These are phyloP conservation scores for Penicillium macrosclerotiorum DNA, from an alignment of 495 filamentous ascomycete genomes.

Conservation along the genomic window DNA sequence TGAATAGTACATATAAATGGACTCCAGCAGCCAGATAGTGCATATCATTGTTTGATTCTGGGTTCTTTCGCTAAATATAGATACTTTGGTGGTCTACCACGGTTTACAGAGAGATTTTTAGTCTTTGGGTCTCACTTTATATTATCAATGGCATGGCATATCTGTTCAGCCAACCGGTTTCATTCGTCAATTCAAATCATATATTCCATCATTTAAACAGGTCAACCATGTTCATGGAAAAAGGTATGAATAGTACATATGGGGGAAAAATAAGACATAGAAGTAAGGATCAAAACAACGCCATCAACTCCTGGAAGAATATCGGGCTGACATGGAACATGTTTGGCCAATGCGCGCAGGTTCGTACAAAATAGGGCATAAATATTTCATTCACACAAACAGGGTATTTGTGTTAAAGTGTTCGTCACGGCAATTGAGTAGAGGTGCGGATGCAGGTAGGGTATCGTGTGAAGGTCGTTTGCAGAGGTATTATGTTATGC, in stretches of 20 bases:
- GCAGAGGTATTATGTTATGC: neutral
- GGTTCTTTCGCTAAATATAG: no score
- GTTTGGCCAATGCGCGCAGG: no score
- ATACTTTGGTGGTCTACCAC: no score
- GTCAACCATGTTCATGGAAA: constrained; percentile 6
- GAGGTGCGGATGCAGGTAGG: constrained; percentile 9
- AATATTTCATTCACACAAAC: neutral
- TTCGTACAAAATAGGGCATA: constrained; percentile 1
- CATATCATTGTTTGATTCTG: no score
- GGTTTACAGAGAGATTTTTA: no score
- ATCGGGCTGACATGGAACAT: neutral
- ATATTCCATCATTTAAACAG: neutral
- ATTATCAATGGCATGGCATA: neutral
- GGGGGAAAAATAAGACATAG: neutral
- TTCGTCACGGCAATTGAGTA: constrained; percentile 1
- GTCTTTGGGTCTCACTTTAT: no score
- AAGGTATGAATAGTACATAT: constrained; percentile 4
- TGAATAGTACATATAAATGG: no score
- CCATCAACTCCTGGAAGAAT: neutral
- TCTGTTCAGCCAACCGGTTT: neutral
- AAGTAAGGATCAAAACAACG: neutral
- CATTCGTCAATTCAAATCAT: constrained; percentile 6
- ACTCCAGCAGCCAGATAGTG: no score
- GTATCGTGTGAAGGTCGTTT: constrained; percentile 3
- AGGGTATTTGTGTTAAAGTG: constrained; percentile 1